phyloP scores from a whole-genome alignment of 495 filamentous ascomycete genomes.

The Aeminium ludgeri region DNA sequence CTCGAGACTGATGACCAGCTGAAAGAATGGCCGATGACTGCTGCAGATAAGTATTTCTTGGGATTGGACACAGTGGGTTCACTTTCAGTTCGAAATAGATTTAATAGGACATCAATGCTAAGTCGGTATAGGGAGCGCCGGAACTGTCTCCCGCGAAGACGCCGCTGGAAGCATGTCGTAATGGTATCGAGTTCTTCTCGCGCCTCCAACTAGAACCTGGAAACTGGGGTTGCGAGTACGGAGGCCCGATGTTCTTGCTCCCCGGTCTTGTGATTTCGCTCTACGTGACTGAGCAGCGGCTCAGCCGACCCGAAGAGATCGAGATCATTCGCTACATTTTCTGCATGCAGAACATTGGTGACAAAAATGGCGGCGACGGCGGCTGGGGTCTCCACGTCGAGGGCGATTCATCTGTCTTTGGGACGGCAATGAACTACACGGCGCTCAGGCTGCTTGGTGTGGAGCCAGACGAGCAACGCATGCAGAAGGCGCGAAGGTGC shows the following conservation, averaged over 20 bases:
- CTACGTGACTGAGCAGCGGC: constrained; percentile 78
- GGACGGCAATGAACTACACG: constrained; percentile 82
- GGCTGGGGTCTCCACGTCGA: constrained; percentile 97
- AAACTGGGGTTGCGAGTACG: constrained; percentile 95
- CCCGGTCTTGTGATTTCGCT: constrained; percentile 74
- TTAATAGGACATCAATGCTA: neutral
- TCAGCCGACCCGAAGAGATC: constrained; percentile 61
- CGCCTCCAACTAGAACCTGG: constrained; percentile 74
- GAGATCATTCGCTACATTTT: constrained; percentile 93
- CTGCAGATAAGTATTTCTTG: constrained; percentile 69
- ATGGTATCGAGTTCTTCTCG: constrained; percentile 79
- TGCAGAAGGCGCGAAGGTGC: constrained; percentile 71
- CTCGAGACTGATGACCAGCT: constrained; percentile 59
- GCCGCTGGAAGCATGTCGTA: constrained; percentile 59
- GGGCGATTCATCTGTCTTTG: constrained; percentile 82
- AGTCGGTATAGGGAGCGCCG: constrained; percentile 19
- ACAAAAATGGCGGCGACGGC: constrained; percentile 58
- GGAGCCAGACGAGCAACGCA: constrained; percentile 62
- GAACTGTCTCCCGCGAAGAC: constrained; percentile 54
- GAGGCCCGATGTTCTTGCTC: constrained; percentile 74
- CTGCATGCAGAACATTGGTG: constrained; percentile 64
- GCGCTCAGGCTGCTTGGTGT: constrained; percentile 74
- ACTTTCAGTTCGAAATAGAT: neutral
- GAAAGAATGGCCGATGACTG: constrained; percentile 67
- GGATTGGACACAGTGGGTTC: constrained; percentile 46